Conservation (phyloP, 768 basidiomycete genomes). For the Cubamyces sp. region DNA sequence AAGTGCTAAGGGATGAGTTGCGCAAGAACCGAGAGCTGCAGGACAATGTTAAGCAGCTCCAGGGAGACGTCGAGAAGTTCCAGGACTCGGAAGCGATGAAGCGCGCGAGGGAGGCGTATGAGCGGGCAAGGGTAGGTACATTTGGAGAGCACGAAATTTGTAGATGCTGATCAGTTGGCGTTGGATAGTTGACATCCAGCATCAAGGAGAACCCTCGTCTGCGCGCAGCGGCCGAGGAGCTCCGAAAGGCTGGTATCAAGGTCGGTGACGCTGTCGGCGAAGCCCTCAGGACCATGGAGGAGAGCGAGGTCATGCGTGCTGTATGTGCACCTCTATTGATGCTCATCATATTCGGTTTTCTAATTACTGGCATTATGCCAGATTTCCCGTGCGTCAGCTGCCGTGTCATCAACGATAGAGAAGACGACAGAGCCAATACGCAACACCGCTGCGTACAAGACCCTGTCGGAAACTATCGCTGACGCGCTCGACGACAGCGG, state of each 20-base stretch:
- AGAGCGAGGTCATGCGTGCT: conserved; percentile 88
- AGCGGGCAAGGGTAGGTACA: conserved; percentile 84
- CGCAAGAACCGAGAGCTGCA: conserved; percentile 93
- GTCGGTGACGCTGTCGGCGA: conserved; percentile 93
- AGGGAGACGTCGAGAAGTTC: conserved; percentile 96
- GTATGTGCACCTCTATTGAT: conserved; percentile 48
- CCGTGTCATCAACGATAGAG: conserved; percentile 83
- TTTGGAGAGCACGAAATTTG: neutral
- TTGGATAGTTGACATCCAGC: conserved; percentile 66
- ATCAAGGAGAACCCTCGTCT: conserved; percentile 96
- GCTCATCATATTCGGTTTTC: neutral
- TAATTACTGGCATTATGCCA: conserved; percentile 32
- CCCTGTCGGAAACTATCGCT: conserved; percentile 82
- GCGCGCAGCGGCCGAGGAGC: conserved; percentile 90
- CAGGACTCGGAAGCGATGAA: conserved; percentile 98
- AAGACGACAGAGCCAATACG: conserved; percentile 96
- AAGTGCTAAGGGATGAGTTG: conserved; percentile 90
- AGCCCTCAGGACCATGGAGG: conserved; percentile 91
- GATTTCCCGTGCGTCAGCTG: conserved; percentile 86
- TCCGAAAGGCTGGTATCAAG: conserved; percentile 86
- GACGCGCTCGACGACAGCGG: conserved; percentile 95
- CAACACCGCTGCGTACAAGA: conserved; percentile 94
- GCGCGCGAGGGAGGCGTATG: conserved; percentile 87
- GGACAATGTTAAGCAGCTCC: conserved; percentile 95
- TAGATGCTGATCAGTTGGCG: neutral